A percentile compares a stretch with the other conserved stretches of the same genome.
Conservation (phyloP, 2,329 filamentous ascomycete genomes). For the Calycina herbarum region DNA sequence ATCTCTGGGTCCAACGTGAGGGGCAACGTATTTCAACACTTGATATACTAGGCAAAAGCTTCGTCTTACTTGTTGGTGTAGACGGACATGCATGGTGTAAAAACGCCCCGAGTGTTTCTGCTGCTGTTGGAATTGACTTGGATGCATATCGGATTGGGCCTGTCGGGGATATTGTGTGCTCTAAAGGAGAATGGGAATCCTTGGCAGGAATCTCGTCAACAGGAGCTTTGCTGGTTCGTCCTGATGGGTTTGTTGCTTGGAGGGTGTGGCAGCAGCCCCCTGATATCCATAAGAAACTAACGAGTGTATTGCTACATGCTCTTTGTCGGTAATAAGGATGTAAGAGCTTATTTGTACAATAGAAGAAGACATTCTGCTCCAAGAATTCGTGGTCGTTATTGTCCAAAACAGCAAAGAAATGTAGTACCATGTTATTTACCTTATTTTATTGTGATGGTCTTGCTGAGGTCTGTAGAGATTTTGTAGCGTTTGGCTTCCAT, state of each 20-base stretch:
- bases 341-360: too few relatives aligned
- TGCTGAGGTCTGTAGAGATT: too few relatives aligned
- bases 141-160: conserved; percentile 22
- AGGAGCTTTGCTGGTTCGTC: conserved; percentile 38
- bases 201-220: conserved; percentile 33
- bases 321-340: too few relatives aligned
- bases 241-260: conserved; percentile 41
- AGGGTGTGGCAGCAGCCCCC: conserved; percentile 13
- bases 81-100: conserved; percentile 23
- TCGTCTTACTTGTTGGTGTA: conserved; percentile 34
- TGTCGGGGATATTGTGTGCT: conserved; percentile 11
- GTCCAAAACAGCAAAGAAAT: too few relatives aligned
- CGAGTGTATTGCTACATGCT: too few relatives aligned
- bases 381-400: too few relatives aligned
- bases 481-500: too few relatives aligned
- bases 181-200: conserved; percentile 25
- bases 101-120: conserved; percentile 15
- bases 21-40: conserved; percentile 36
- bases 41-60: conserved; percentile 35
- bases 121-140: conserved; percentile 13
- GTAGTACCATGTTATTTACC: too few relatives aligned
- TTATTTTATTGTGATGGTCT: too few relatives aligned
- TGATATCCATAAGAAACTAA: background rate
- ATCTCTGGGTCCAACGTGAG: conserved; percentile 35
- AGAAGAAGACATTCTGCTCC: too few relatives aligned